phyloP scores from a whole-genome alignment of 257 asterid species.

The Paulownia fortunei region DNA sequence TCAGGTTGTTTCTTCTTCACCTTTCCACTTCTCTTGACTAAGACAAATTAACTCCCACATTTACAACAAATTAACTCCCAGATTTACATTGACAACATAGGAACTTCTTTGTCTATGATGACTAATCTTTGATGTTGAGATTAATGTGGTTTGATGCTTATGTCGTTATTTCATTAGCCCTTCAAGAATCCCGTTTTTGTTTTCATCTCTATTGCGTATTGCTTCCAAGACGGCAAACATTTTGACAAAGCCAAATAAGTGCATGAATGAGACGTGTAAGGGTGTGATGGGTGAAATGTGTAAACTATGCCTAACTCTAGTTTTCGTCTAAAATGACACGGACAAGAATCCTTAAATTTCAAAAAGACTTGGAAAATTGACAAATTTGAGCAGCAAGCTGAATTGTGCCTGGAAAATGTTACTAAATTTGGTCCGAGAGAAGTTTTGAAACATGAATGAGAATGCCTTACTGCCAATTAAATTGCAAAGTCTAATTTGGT shows the following conservation, averaged over 20 bases:
- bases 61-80: neutral
- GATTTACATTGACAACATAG: neutral
- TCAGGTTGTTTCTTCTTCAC: neutral
- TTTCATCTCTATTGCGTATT: neutral
- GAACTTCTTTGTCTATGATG: neutral
- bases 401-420: no score
- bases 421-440: no score
- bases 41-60: constrained; percentile 6
- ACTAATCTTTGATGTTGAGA: constrained; percentile 29
- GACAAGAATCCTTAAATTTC: neutral
- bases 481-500: no score
- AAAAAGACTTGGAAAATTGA: no score
- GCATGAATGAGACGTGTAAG: neutral
- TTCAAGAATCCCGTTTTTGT: constrained; percentile 2
- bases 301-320: no score
- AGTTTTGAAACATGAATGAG: no score
- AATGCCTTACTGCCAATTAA: no score
- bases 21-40: neutral
- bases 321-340: neutral
- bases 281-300: no score
- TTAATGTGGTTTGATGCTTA: neutral
- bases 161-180: neutral
- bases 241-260: neutral
- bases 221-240: constrained; percentile 28
- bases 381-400: no score